A percentile compares a stretch with the other conserved stretches of the same genome.
phyloP scores from a whole-genome alignment of 2,329 filamentous ascomycete species.

The Pseudocercospora fijiensis region DNA sequence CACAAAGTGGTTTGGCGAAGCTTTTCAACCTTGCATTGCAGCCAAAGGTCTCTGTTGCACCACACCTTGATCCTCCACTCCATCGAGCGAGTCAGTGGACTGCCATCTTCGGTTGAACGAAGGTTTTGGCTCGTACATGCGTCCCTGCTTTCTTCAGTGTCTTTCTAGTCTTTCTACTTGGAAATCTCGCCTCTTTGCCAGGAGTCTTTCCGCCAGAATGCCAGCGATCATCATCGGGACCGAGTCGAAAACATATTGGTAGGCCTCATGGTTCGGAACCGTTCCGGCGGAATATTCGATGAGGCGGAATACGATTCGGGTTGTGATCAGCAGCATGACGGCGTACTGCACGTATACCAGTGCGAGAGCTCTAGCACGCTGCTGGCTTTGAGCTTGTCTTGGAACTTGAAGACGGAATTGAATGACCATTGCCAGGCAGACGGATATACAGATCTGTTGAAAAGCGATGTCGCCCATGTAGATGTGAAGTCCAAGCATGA shows the following conservation, averaged over 20 bases:
- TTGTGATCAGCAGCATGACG: conserved; percentile 46
- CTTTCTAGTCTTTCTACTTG: conserved; percentile 15
- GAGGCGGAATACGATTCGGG: conserved; percentile 62
- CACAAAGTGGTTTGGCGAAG: background rate
- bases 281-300: conserved; percentile 55
- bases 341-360: conserved; percentile 45
- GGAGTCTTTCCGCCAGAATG: conserved; percentile 21
- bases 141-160: conserved; percentile 12
- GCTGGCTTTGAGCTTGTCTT: conserved; percentile 20
- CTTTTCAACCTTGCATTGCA: background rate
- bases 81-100: background rate
- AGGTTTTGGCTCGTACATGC: background rate
- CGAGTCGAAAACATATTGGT: conserved; percentile 43
- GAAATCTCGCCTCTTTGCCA: conserved; percentile 20
- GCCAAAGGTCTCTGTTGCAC: background rate
- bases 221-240: conserved; percentile 21
- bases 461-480: conserved; percentile 42
- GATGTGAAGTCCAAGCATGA: conserved; percentile 41
- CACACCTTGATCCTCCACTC: background rate
- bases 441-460: conserved; percentile 37
- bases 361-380: conserved; percentile 19
- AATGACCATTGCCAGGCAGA: conserved; percentile 23
- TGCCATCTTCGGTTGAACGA: background rate
- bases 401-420: conserved; percentile 22
- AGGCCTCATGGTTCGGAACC: conserved; percentile 53